Evolutionary conservation across 176 grass and related monocot species (phyloP).

Genomic region (Triticum urartu): DNA sequence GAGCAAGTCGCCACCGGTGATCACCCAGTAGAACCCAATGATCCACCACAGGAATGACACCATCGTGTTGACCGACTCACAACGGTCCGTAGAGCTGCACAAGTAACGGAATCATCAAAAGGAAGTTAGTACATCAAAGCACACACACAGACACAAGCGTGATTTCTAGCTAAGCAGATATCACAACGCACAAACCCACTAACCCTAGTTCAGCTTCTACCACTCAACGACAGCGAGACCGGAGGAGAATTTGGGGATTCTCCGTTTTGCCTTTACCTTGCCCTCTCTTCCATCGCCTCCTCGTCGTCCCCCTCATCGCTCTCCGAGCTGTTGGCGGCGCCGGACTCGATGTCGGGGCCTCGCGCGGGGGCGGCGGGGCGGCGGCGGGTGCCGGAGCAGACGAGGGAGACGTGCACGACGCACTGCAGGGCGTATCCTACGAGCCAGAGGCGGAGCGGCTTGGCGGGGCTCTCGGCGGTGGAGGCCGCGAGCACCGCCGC

Average conservation of each 20-base stretch:
- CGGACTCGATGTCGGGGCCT: constrained; percentile 36
- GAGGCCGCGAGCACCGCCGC: constrained; percentile 65
- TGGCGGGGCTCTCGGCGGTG: constrained; percentile 51
- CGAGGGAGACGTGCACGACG: constrained; percentile 74
- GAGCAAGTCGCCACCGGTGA: constrained; percentile 69
- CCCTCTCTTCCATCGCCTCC: constrained; percentile 30
- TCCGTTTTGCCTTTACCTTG: constrained; percentile 33
- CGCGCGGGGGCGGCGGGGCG: neutral
- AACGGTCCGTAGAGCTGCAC: constrained; percentile 57
- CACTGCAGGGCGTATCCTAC: constrained; percentile 75
- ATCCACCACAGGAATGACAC: constrained; percentile 95
- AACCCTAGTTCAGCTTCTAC: constrained; percentile 27
- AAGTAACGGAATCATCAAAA: constrained; percentile 13
- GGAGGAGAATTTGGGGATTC: neutral
- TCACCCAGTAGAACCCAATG: constrained; percentile 90
- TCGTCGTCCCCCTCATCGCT: constrained; percentile 23
- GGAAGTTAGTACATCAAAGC: neutral
- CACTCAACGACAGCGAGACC: neutral
- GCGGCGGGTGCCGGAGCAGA: constrained; percentile 49
- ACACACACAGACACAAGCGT: neutral
- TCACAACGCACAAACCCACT: constrained; percentile 33
- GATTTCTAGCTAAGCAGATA: neutral
- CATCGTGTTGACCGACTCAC: constrained; percentile 83
- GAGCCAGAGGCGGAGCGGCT: constrained; percentile 80
- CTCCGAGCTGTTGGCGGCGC: constrained; percentile 28